Conservation (phyloP, 2,329 filamentous ascomycete species). For the Colletotrichum liriopes region DNA sequence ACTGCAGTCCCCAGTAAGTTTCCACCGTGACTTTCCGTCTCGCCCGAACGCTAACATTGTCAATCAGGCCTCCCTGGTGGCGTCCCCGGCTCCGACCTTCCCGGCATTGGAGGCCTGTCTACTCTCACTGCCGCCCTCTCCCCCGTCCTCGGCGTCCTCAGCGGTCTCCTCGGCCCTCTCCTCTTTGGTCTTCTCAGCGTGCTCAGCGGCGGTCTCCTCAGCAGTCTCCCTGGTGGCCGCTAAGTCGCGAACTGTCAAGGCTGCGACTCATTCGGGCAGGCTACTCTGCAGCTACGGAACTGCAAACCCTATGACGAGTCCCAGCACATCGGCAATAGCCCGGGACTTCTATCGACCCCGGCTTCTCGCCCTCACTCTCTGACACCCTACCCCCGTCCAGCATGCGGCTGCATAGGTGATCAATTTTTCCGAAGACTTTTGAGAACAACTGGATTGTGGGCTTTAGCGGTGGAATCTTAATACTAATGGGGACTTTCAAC, state of each 20-base stretch:
- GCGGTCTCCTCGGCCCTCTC: neutral
- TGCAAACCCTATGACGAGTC: conserved; percentile 26
- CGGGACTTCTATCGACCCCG: conserved; percentile 1
- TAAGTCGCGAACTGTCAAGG: conserved; percentile 11
- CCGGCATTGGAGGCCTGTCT: neutral
- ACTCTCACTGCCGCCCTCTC: neutral
- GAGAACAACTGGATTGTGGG: conserved; percentile 20
- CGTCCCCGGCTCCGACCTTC: neutral
- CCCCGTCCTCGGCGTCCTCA: neutral
- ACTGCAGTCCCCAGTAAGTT: neutral
- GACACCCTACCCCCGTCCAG: neutral
- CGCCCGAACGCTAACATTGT: neutral
- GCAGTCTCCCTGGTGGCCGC: neutral
- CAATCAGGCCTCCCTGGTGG: neutral
- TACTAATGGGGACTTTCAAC: conserved; percentile 32
- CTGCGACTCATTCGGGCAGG: conserved; percentile 33
- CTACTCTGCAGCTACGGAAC: conserved; percentile 27
- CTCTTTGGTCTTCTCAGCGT: neutral
- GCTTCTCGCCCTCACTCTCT: conserved; percentile 2
- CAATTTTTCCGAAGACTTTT: conserved; percentile 23
- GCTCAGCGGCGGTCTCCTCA: neutral
- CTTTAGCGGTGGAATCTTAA: conserved; percentile 18
- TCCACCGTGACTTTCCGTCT: neutral
- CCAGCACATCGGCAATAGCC: neutral
- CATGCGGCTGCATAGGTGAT: conserved; percentile 2